Percentiles rank a stretch among this genome's conserved stretches.
phyloP scores from a whole-genome alignment of 768 basidiomycete species.

The Podaxis mareebaensis region DNA sequence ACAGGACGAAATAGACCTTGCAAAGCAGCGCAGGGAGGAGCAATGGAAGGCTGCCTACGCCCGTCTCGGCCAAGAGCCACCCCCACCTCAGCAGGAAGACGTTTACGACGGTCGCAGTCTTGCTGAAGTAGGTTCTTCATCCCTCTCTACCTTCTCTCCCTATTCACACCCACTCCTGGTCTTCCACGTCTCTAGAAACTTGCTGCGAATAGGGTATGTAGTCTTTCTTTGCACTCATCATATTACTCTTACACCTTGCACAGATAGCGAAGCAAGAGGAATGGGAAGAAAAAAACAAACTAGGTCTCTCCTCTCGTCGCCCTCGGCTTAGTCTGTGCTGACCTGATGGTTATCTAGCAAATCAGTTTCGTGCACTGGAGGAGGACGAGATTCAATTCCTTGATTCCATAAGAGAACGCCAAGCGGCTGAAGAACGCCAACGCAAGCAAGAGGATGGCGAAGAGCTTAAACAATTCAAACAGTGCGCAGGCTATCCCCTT shows the following conservation, averaged over 20 bases:
- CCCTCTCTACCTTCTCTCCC: slow-evolving; percentile 22
- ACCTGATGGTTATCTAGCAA: slow-evolving; percentile 45
- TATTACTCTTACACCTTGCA: not conserved
- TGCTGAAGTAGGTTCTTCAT: slow-evolving; percentile 68
- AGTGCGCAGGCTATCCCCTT: slow-evolving; percentile 43
- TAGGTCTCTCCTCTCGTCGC: slow-evolving; percentile 39
- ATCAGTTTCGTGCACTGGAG: slow-evolving; percentile 86
- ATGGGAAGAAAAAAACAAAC: slow-evolving; percentile 89
- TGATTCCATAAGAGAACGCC: slow-evolving; percentile 76
- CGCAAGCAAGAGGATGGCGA: slow-evolving; percentile 76
- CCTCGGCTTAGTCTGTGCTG: slow-evolving; percentile 1
- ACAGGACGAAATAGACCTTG: slow-evolving; percentile 73
- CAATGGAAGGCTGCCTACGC: slow-evolving; percentile 93
- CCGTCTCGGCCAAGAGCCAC: slow-evolving; percentile 83
- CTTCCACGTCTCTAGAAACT: slow-evolving; percentile 68
- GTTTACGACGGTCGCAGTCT: slow-evolving; percentile 82
- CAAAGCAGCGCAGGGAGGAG: slow-evolving; percentile 71
- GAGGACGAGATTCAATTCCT: slow-evolving; percentile 91
- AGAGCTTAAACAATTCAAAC: slow-evolving; percentile 76
- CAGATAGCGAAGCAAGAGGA: slow-evolving; percentile 90
- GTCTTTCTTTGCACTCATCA: slow-evolving; percentile 6
- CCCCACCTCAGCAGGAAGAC: slow-evolving; percentile 73
- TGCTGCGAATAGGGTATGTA: slow-evolving; percentile 78
- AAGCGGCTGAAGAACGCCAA: slow-evolving; percentile 73
- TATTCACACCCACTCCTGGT: slow-evolving; percentile 51